These are phyloP conservation scores for Parietaria judaica DNA, from an alignment of 306 rosid species.

Conservation along the genomic window DNA sequence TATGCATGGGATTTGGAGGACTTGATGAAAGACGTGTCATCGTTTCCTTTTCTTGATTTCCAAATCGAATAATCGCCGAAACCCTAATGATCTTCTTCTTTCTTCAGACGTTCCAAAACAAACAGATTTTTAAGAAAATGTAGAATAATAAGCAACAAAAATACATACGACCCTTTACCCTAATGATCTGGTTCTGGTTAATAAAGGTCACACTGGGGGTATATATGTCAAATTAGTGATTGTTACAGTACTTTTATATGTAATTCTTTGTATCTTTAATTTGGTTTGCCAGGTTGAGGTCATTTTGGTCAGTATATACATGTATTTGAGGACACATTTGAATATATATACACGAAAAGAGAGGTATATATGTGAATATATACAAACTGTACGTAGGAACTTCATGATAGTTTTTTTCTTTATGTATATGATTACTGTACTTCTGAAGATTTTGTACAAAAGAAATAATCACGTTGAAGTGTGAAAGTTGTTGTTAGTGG, in stretches of 20 bases:
- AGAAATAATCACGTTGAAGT: not conserved
- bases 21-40: slow-evolving; percentile 78
- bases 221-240: slow-evolving; percentile 20
- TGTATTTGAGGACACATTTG: not conserved
- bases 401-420: slow-evolving; percentile 11
- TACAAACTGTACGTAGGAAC: slow-evolving; percentile 1
- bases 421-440: slow-evolving; percentile 13
- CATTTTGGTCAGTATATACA: not conserved
- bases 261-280: not conserved
- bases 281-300: slow-evolving; percentile 1
- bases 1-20: slow-evolving; percentile 81
- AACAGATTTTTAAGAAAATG: not conserved
- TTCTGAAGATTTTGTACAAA: slow-evolving; percentile 26
- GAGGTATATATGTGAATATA: slow-evolving; percentile 16
- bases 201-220: slow-evolving; percentile 36
- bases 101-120: not conserved
- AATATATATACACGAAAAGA: slow-evolving; percentile 1
- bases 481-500: slow-evolving; percentile 21
- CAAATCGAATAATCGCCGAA: slow-evolving; percentile 20
- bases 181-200: slow-evolving; percentile 7
- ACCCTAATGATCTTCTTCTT: not conserved
- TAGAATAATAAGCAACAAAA: not conserved
- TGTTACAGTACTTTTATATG: slow-evolving; percentile 11
- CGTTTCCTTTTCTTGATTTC: slow-evolving; percentile 62
- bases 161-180: slow-evolving; percentile 1